A percentile compares a stretch with the other conserved stretches of the same genome.
These are phyloP conservation scores for Dendryphion nanum DNA, from an alignment of 2,329 filamentous ascomycete genomes.

Conservation along the genomic window DNA sequence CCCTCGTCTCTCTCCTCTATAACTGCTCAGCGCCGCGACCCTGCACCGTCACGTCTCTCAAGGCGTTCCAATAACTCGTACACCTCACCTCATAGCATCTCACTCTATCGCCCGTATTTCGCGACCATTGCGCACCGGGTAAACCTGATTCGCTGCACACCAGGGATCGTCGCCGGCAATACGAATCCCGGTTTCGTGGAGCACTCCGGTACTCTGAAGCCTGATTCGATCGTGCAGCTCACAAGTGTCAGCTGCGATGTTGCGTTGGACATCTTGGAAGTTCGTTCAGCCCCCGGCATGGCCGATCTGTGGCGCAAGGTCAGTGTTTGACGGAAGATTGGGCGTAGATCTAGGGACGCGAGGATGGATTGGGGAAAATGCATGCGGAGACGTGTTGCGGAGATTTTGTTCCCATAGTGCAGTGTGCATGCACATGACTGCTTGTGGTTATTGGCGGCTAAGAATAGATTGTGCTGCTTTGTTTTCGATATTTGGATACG, in stretches of 20 bases:
- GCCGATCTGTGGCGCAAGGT: neutral
- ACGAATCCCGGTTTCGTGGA: neutral
- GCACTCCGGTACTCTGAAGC: neutral
- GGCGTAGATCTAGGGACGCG: neutral
- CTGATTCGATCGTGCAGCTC: neutral
- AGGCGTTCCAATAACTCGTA: neutral
- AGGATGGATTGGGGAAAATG: neutral
- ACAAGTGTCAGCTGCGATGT: neutral
- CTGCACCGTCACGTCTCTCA: neutral
- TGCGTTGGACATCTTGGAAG: too few species aligned
- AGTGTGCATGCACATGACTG: too few species aligned
- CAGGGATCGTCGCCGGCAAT: neutral
- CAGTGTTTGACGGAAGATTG: neutral
- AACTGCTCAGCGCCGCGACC: neutral
- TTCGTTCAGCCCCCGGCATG: too few species aligned
- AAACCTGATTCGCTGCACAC: neutral
- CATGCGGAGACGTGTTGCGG: too few species aligned
- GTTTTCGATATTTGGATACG: too few species aligned
- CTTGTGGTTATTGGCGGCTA: too few species aligned
- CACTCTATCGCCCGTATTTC: neutral
- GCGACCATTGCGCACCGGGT: neutral
- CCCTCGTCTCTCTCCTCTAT: too few species aligned
- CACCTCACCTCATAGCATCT: neutral
- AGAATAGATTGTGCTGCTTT: too few species aligned
- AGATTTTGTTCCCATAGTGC: too few species aligned